Evolutionary conservation across 495 filamentous ascomycete genomes (phyloP), one percentile per base, ranked within the genome.

Genomic region (Neurospora sp.): DNA sequence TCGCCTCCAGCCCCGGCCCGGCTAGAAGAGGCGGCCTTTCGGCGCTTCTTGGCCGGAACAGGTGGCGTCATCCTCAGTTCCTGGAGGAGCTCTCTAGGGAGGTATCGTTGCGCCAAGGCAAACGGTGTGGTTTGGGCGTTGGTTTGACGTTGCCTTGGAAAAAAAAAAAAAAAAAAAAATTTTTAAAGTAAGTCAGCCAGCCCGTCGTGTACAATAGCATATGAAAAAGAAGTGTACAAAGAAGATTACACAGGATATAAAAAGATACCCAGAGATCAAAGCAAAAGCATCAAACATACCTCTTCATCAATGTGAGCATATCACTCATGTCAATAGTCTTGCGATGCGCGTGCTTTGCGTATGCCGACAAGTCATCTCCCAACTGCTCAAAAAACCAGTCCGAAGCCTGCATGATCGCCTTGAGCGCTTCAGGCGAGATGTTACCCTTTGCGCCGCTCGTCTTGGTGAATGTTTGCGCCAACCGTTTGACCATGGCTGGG

Each of bases 301-400:
- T 92, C 82, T 87, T 89, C 89, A 97, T 91, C 71, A 97, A 80
- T 70, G 91, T 89, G 73, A 93, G 83, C 77, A 95, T 89, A 81
- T 97, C 94, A 71, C 84, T 89, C 78, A 96, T 93, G 71, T 96
- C 91, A 78, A 97, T 94, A 4, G 89, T 93, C 80, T 91, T 94
- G 48, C 94, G 87, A 39, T 90, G 89, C 4, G 92, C 93, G 80
- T 97, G 94, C 69, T 90, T 85, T 9, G 94, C 91, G 81, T 94
- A 97, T 2, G 86, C 89, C 4, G 87, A 88, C 73, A 97, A 83
- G 77, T 96, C 93, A 35, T 92, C 92, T 72, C 91, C 87, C 16
- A 90, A 84, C 79, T 97, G 94, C 76, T 95, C 91, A 78, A 97
- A 96, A 81, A 93, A 97, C 89, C 91, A 94, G 41, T 94, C 92